Conservation (phyloP, 768 basidiomycete species). For the Lactarius vividus region DNA sequence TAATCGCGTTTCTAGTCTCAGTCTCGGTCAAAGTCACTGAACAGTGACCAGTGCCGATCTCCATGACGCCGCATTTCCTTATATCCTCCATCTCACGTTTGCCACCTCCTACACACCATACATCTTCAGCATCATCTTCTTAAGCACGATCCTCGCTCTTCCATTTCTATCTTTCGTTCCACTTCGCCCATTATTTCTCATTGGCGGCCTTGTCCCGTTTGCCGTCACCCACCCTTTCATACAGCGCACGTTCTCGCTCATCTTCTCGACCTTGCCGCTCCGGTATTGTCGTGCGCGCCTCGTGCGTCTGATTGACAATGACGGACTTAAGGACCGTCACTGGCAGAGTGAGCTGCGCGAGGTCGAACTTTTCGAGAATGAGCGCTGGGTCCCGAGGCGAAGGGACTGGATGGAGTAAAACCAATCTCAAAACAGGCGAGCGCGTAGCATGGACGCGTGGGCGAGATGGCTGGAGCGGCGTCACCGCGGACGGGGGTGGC, state of each 20-base stretch:
- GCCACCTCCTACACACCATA: slow-evolving; percentile 51
- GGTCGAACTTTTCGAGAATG: slow-evolving; percentile 82
- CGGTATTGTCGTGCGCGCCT: slow-evolving; percentile 27
- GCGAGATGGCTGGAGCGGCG: slow-evolving; percentile 66
- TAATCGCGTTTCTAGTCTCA: slow-evolving; percentile 15
- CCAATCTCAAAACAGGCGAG: slow-evolving; percentile 42
- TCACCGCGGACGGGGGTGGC: slow-evolving; percentile 43
- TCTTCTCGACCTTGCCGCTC: slow-evolving; percentile 31
- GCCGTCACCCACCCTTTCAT: slow-evolving; percentile 50
- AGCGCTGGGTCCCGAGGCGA: slow-evolving; percentile 47
- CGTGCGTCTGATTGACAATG: slow-evolving; percentile 54
- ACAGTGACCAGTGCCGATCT: slow-evolving; percentile 53
- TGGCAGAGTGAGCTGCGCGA: slow-evolving; percentile 65
- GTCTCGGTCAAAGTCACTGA: background rate
- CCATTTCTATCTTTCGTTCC: slow-evolving; percentile 37
- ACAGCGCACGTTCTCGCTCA: slow-evolving; percentile 33
- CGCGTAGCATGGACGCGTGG: slow-evolving; percentile 68
- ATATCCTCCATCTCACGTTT: slow-evolving; percentile 50
- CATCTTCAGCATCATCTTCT: slow-evolving; percentile 48
- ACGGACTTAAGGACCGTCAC: slow-evolving; percentile 57
- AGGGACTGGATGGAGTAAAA: slow-evolving; percentile 40
- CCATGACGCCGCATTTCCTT: slow-evolving; percentile 52
- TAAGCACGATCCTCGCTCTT: slow-evolving; percentile 47
- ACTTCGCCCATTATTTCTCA: slow-evolving; percentile 46
- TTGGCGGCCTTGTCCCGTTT: slow-evolving; percentile 51